A percentile compares a stretch with the other conserved stretches of the same genome.
Conservation (phyloP, 441 rosid species). For the Erodium moschatum region DNA sequence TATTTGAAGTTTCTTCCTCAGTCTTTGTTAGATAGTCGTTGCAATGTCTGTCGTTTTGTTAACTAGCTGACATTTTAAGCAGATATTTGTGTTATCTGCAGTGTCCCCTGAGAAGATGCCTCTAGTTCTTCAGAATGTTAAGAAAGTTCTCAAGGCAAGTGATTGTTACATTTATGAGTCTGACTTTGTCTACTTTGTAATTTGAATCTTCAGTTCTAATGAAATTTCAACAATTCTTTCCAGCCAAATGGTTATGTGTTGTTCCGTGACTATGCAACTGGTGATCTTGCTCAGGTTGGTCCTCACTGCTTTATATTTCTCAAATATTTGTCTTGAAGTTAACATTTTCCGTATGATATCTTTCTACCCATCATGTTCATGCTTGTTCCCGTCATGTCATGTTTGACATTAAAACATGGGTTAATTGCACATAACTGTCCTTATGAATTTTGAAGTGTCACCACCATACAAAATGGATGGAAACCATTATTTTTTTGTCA, state of each 20-base stretch:
- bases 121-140: constrained; percentile 58
- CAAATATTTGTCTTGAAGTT: constrained; percentile 2
- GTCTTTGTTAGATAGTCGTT: constrained; percentile 9
- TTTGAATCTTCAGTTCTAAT: constrained; percentile 9
- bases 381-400: neutral
- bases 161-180: constrained; percentile 11
- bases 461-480: too few species aligned
- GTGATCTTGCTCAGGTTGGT: constrained; percentile 89
- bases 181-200: constrained; percentile 8
- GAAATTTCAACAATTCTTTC: constrained; percentile 18
- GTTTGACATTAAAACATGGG: too few species aligned
- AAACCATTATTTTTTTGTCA: too few species aligned
- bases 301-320: constrained; percentile 7
- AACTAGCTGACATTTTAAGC: constrained; percentile 54
- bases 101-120: constrained; percentile 95
- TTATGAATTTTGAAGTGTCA: too few species aligned
- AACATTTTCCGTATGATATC: neutral
- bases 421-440: too few species aligned
- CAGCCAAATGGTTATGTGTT: constrained; percentile 77
- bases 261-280: constrained; percentile 79
- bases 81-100: constrained; percentile 93
- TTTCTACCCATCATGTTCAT: neutral
- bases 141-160: constrained; percentile 67
- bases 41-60: constrained; percentile 18
- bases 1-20: constrained; percentile 27